Evolutionary conservation across 305 asterid genomes (phyloP).

Genomic region (Fraxinus albicans): DNA sequence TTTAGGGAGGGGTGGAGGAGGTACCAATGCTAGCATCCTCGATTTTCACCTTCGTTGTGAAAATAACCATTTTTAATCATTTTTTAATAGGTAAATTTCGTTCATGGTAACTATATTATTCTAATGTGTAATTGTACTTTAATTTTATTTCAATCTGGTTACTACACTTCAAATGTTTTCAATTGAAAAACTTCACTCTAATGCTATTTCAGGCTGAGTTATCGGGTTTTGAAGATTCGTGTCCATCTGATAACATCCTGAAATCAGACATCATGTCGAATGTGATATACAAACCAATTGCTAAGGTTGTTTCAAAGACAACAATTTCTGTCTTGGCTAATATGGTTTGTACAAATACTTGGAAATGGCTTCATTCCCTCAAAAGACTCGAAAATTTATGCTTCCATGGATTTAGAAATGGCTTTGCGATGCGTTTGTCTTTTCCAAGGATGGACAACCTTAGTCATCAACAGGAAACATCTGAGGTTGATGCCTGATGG

Average conservation of each 20-base stretch:
- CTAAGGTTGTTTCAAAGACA: background rate
- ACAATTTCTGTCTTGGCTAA: background rate
- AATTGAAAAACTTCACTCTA: too few species aligned
- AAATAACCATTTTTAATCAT: too few species aligned
- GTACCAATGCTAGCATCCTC: too few species aligned
- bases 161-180: too few species aligned
- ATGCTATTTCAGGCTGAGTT: background rate
- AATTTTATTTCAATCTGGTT: too few species aligned
- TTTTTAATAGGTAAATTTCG: too few species aligned
- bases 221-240: background rate
- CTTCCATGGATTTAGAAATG: background rate
- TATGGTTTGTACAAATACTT: background rate
- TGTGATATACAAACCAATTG: background rate
- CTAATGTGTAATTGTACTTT: too few species aligned
- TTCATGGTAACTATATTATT: too few species aligned
- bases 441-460: background rate
- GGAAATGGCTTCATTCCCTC: background rate
- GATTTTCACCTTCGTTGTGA: too few species aligned
- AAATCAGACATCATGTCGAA: background rate
- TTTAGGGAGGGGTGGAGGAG: too few species aligned
- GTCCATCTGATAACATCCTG: background rate
- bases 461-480: background rate
- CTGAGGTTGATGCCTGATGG: background rate
- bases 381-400: background rate
- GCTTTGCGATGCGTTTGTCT: background rate